These are phyloP conservation scores for Parvularia atlantis DNA, from an alignment of 78 protist species.

Conservation along the genomic window DNA sequence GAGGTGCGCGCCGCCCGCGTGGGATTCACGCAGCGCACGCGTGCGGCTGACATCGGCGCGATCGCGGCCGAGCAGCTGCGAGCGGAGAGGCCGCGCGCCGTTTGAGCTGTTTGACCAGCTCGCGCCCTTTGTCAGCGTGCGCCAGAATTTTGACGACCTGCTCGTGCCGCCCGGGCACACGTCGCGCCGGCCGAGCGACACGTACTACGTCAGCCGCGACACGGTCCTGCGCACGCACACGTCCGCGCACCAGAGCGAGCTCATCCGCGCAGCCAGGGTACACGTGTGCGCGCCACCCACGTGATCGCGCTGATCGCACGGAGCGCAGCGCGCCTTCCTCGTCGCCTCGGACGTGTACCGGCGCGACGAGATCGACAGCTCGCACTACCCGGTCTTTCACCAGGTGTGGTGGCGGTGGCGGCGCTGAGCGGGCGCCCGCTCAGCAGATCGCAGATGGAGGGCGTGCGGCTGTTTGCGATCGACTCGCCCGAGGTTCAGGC, in stretches of 20 bases:
- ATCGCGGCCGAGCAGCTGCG: no score
- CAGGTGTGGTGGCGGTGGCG: no score
- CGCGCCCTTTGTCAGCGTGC: conserved; percentile 31
- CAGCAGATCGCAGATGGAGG: conserved; percentile 34
- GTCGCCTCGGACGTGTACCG: conserved; percentile 78
- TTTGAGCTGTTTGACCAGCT: conserved; percentile 1
- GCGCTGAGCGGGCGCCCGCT: not conserved
- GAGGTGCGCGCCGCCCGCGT: no score
- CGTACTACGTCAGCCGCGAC: conserved; percentile 31
- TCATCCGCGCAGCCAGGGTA: conserved; percentile 6
- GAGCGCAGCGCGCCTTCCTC: conserved; percentile 34
- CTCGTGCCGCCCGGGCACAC: conserved; percentile 44
- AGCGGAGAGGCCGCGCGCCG: no score
- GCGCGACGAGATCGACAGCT: conserved; percentile 70
- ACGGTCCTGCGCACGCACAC: conserved; percentile 28
- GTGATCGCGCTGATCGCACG: not conserved
- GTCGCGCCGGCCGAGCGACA: conserved; percentile 34
- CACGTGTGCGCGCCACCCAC: not conserved
- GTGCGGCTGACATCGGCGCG: no score
- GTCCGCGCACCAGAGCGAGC: conserved; percentile 33
- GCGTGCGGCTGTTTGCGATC: conserved; percentile 33
- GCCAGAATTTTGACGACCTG: conserved; percentile 38
- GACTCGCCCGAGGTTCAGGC: not conserved
- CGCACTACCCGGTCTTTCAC: conserved; percentile 81
- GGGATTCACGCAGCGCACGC: no score